Percentiles rank a stretch among this genome's conserved stretches.
Evolutionary conservation across 1,284 basidiomycete genomes (phyloP).

Genomic region (Sparassis latifolia): DNA sequence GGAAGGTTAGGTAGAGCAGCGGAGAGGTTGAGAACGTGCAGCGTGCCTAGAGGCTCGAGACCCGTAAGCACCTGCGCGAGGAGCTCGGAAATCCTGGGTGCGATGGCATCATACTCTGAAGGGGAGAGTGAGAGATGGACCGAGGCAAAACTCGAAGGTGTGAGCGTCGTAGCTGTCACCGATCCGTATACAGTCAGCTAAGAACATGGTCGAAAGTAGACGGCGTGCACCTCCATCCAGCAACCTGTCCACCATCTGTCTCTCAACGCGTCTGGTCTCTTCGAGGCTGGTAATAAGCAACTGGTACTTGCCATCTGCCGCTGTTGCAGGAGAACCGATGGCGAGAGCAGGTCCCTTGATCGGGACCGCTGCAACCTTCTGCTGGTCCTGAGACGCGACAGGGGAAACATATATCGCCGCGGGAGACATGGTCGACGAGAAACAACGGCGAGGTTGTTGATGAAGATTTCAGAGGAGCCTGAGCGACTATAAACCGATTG

Average conservation of each 20-base stretch:
- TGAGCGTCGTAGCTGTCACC: slow-evolving; percentile 49
- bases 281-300: slow-evolving; percentile 54
- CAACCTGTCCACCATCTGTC: slow-evolving; percentile 70
- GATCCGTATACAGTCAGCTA: slow-evolving; percentile 6
- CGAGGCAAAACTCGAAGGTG: slow-evolving; percentile 51
- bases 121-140: slow-evolving; percentile 57
- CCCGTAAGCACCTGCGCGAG: slow-evolving; percentile 52
- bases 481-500: no score
- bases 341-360: slow-evolving; percentile 46
- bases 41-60: slow-evolving; percentile 57
- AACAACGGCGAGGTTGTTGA: slow-evolving; percentile 3
- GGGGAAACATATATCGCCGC: slow-evolving; percentile 39
- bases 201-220: slow-evolving; percentile 4
- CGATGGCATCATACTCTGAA: slow-evolving; percentile 54
- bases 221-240: slow-evolving; percentile 58
- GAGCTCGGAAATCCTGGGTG: slow-evolving; percentile 45
- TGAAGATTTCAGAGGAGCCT: background rate
- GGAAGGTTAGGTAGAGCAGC: slow-evolving; percentile 37
- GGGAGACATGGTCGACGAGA: slow-evolving; percentile 46
- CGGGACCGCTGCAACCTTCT: slow-evolving; percentile 20
- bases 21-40: slow-evolving; percentile 55
- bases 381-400: slow-evolving; percentile 12
- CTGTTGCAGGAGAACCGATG: slow-evolving; percentile 69
- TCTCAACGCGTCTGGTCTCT: slow-evolving; percentile 49
- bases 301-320: slow-evolving; percentile 72